These are phyloP conservation scores for Eutrema heterophyllum DNA, from an alignment of 345 rosid genomes.

Conservation along the genomic window DNA sequence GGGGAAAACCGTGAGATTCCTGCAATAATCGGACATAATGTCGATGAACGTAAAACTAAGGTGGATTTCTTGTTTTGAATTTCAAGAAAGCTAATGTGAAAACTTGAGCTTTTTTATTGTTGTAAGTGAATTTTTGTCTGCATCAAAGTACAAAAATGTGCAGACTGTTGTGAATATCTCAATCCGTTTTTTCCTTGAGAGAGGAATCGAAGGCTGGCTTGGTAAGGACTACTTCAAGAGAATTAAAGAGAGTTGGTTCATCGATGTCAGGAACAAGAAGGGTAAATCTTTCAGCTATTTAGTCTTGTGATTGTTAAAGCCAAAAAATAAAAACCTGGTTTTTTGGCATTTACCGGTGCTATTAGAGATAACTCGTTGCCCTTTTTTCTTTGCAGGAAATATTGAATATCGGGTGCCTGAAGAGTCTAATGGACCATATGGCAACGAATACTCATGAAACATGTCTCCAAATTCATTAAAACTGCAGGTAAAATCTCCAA, in stretches of 20 bases:
- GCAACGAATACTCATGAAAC: no score
- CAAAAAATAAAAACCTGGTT: no score
- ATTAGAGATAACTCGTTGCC: no score
- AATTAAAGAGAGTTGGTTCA: conserved; percentile 59
- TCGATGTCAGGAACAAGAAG: conserved; percentile 59
- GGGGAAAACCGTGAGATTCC: conserved; percentile 31
- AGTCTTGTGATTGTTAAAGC: no score
- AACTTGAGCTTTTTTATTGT: background rate
- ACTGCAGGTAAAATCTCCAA: no score
- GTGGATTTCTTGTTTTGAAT: background rate
- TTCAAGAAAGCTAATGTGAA: background rate
- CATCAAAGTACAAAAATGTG: conserved; percentile 69
- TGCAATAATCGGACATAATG: conserved; percentile 85
- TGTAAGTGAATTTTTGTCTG: conserved; percentile 42
- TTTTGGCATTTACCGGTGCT: no score
- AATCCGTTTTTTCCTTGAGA: conserved; percentile 65
- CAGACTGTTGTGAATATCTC: conserved; percentile 57
- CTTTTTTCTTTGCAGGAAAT: no score
- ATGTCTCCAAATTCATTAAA: no score
- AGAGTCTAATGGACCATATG: no score
- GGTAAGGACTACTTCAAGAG: conserved; percentile 49
- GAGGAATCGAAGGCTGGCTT: no score
- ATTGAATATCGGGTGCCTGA: no score
- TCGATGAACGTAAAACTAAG: background rate
- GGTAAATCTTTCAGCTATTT: conserved; percentile 29